Evolutionary conservation across 805 yeast species (phyloP).

Genomic region (Candida xyloterini): DNA sequence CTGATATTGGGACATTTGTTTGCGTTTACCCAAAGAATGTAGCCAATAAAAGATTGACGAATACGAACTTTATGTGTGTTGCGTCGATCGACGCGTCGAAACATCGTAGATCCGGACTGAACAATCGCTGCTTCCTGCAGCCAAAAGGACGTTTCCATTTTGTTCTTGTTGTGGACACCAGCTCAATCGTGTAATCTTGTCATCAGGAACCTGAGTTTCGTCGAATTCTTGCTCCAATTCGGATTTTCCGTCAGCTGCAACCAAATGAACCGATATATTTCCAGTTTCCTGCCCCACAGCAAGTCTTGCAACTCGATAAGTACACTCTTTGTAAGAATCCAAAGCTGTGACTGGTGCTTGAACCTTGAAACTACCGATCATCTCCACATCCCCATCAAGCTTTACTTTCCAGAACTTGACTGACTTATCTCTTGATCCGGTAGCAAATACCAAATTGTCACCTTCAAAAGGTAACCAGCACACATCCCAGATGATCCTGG

Average conservation of each 20-base stretch:
- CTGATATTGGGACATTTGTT: not conserved
- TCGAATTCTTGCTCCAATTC: constrained; percentile 35
- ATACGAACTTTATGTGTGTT: not conserved
- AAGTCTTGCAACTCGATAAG: constrained; percentile 36
- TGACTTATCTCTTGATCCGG: constrained; percentile 82
- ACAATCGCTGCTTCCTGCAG: constrained; percentile 63
- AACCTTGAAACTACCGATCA: constrained; percentile 43
- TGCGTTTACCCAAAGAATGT: not conserved
- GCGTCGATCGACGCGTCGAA: constrained; percentile 16
- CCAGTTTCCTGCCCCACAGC: constrained; percentile 78
- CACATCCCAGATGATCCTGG: constrained; percentile 94
- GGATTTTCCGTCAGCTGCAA: constrained; percentile 32
- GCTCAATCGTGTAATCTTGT: constrained; percentile 55
- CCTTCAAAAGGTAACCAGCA: constrained; percentile 67
- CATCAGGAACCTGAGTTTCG: constrained; percentile 51
- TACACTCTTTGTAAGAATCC: constrained; percentile 40
- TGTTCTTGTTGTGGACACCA: constrained; percentile 37
- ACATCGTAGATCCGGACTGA: constrained; percentile 44
- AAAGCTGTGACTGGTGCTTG: constrained; percentile 65
- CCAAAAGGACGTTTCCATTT: constrained; percentile 39
- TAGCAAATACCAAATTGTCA: constrained; percentile 53
- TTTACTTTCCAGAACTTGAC: constrained; percentile 61
- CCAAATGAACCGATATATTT: constrained; percentile 42
- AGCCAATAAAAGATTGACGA: constrained; percentile 7
- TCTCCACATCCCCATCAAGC: constrained; percentile 26